These are phyloP conservation scores for Hippophae gyantsensis DNA, from an alignment of 306 rosid genomes.

Conservation along the genomic window DNA sequence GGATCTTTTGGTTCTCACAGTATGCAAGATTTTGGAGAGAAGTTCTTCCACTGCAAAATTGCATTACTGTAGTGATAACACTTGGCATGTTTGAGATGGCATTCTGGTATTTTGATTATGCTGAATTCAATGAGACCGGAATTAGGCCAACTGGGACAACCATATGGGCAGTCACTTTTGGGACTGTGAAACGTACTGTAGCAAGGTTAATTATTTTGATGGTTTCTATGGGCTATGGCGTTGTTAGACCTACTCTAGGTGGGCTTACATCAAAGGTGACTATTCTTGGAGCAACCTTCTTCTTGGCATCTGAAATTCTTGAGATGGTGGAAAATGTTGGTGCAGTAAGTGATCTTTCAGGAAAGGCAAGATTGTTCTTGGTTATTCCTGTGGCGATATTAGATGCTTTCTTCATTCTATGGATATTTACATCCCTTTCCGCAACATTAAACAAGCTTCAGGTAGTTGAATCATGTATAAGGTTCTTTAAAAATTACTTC, in stretches of 20 bases:
- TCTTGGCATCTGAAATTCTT: conserved; percentile 84
- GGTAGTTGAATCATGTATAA: conserved; percentile 36
- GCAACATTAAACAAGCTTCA: conserved; percentile 96
- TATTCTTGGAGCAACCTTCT: conserved; percentile 88
- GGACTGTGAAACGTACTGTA: conserved; percentile 70
- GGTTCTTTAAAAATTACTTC: neutral
- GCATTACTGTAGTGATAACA: conserved; percentile 81
- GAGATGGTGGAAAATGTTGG: conserved; percentile 95
- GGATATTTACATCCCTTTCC: conserved; percentile 90
- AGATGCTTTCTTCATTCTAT: conserved; percentile 95
- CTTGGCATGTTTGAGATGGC: conserved; percentile 97
- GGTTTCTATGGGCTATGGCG: conserved; percentile 96
- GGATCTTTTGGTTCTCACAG: conserved; percentile 87
- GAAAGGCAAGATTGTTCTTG: conserved; percentile 85
- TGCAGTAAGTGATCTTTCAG: conserved; percentile 88
- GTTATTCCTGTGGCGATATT: conserved; percentile 84
- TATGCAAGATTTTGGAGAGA: conserved; percentile 87
- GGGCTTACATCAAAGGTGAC: conserved; percentile 87
- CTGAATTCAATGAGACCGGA: conserved; percentile 89
- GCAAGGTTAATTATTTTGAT: conserved; percentile 74
- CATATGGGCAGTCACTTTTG: conserved; percentile 85
- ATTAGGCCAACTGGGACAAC: conserved; percentile 87
- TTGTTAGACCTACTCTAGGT: conserved; percentile 93
- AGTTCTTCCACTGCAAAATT: conserved; percentile 82
- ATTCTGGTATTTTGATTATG: conserved; percentile 86